phyloP scores from a whole-genome alignment of 345 rosid genomes.

The Odontarrhena argentea region DNA sequence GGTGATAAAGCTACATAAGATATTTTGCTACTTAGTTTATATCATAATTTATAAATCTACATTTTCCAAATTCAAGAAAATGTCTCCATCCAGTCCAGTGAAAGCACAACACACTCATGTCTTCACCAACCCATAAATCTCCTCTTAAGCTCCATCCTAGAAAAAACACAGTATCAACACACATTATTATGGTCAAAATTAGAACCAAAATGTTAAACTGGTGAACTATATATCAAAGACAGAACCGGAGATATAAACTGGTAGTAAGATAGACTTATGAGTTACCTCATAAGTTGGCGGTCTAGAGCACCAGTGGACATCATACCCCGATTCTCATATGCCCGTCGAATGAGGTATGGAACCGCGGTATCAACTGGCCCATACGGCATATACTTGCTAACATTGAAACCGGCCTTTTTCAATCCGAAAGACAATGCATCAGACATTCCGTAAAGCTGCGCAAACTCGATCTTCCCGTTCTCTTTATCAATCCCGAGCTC shows the following conservation, averaged over 20 bases:
- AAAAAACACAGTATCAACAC: conserved; percentile 12
- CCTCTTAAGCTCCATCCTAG: conserved; percentile 74
- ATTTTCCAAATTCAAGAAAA: conserved; percentile 16
- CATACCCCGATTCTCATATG: conserved; percentile 89
- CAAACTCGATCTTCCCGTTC: conserved; percentile 66
- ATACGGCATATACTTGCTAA: conserved; percentile 86
- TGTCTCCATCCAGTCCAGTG: conserved; percentile 10
- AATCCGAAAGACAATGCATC: conserved; percentile 77
- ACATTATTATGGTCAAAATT: not conserved
- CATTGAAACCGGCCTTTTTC: conserved; percentile 80
- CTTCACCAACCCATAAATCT: conserved; percentile 49
- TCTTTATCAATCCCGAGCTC: conserved; percentile 63
- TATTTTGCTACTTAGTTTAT: not conserved
- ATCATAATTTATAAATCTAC: not conserved
- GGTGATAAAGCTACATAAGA: not conserved
- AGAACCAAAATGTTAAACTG: not conserved
- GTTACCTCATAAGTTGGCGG: conserved; percentile 68
- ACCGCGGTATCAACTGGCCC: conserved; percentile 74
- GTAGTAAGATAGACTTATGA: too few relatives aligned
- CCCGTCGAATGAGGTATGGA: conserved; percentile 85
- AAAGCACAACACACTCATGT: conserved; percentile 8
- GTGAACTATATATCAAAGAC: not conserved
- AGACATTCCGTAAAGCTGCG: conserved; percentile 90
- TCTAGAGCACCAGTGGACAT: conserved; percentile 66
- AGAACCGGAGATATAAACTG: too few relatives aligned